A percentile compares a stretch with the other conserved stretches of the same genome.
These are phyloP conservation scores for Leccinum subrobustum DNA, from an alignment of 1,284 basidiomycete genomes.

Conservation along the genomic window DNA sequence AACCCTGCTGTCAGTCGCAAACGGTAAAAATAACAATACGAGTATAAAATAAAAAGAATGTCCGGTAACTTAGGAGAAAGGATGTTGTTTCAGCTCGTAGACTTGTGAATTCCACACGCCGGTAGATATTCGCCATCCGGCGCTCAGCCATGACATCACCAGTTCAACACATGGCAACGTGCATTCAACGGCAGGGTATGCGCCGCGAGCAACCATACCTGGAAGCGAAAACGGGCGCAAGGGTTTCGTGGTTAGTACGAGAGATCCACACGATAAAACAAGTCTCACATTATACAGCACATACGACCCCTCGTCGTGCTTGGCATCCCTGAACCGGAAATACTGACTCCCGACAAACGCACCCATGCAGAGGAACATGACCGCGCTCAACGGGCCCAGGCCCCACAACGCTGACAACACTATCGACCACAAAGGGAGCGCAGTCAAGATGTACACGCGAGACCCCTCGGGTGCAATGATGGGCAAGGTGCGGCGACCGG, in stretches of 20 bases:
- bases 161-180: constrained; percentile 5
- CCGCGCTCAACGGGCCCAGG: constrained; percentile 7
- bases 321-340: constrained; percentile 12
- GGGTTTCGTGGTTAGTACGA: background rate
- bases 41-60: background rate
- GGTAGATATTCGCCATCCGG: background rate
- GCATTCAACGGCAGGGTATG: constrained; percentile 13
- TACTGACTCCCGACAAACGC: constrained; percentile 18
- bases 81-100: background rate
- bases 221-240: background rate
- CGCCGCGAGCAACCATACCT: constrained; percentile 14
- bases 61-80: background rate
- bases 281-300: constrained; percentile 23
- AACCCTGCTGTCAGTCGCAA: background rate
- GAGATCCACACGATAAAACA: background rate
- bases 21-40: background rate
- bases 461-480: constrained; percentile 34
- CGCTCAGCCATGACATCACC: background rate
- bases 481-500: constrained; percentile 41
- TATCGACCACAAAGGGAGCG: constrained; percentile 21
- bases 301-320: constrained; percentile 17
- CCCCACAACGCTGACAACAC: constrained; percentile 17
- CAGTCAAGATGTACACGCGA: constrained; percentile 17
- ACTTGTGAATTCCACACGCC: background rate
- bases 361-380: constrained; percentile 15